Evolutionary conservation across 2,329 filamentous ascomycete species (phyloP), one percentile per base, ranked within the genome.

Genomic region (Penicillium verrucosum): DNA sequence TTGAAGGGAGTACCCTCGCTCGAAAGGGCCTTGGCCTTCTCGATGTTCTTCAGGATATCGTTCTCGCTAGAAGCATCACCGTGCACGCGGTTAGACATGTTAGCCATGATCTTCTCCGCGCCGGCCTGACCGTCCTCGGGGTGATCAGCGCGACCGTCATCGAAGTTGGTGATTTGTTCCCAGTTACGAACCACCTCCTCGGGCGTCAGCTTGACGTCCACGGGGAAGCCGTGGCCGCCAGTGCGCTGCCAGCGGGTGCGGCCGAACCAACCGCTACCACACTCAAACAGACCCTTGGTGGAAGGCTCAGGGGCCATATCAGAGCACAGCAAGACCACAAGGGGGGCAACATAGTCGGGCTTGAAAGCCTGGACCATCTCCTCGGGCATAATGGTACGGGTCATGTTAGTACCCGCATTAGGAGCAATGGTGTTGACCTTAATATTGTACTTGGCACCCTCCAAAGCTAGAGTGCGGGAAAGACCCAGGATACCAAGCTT

Each of bases 331-430:
- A 92, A 86, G 54, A 93, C 86, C 50, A 99, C 92, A 37, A 97
- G 80, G 59, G 94, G 94, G 51, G 94, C 94, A 75, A 99, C 92
- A 77, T 96, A 97, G 73, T 97, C 93, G 58, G 94, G 94, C 86
- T 97, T 99, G 83, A 99, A 96, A 44, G 94, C 93, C 80, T 97
- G 92, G 18, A 99, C 92, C 80, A 97, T 86, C 80, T 99, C 94
- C 78, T 96, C 92, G 30, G 94, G 94, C 82, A 99, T 85, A 73
- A 99, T 90, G 49, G 90, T 93, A 65, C 87, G 85, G 54, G 94
- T 99, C 90, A 99, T 94, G 72, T 88, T 87, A 43, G 94, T 99
- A 67, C 94, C 94, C 38, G 94, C 94, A 70, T 97, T 99, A 66
- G 94, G 94, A 25, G 94, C 94, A 70, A 99, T 97, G 57, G 92